phyloP scores from a whole-genome alignment of 2,329 filamentous ascomycete species.

The Diaporthe ilicicola region DNA sequence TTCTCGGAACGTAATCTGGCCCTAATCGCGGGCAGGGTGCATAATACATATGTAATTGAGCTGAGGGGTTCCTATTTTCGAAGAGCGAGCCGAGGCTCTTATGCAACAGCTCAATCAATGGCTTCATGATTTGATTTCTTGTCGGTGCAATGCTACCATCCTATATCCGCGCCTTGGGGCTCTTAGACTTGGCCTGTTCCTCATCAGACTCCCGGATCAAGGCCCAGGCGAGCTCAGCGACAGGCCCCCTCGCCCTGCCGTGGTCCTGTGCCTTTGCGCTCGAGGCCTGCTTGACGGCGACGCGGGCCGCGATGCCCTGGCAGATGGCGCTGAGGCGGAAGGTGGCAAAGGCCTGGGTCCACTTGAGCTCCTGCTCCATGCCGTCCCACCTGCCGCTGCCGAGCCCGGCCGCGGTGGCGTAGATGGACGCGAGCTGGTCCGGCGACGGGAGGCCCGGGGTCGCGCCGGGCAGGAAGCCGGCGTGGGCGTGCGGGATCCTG shows the following conservation, averaged over 20 bases:
- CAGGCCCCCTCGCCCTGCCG: constrained; percentile 71
- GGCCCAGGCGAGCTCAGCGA: constrained; percentile 82
- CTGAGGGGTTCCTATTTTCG: not conserved
- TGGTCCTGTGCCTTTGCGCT: constrained; percentile 82
- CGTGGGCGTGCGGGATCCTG: constrained; percentile 35
- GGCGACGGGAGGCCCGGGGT: constrained; percentile 64
- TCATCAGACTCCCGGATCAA: constrained; percentile 62
- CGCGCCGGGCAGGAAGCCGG: constrained; percentile 67
- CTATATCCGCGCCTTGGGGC: not conserved
- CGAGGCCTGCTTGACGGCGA: constrained; percentile 87
- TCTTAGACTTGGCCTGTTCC: constrained; percentile 33
- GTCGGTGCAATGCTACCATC: not conserved
- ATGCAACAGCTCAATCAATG: not conserved
- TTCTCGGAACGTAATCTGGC: too few species aligned
- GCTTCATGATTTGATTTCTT: not conserved
- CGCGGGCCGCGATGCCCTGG: constrained; percentile 92
- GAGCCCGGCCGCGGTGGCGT: constrained; percentile 62
- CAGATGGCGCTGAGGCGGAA: constrained; percentile 70
- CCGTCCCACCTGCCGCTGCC: constrained; percentile 53
- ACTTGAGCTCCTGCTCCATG: constrained; percentile 60
- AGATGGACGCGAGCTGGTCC: constrained; percentile 46
- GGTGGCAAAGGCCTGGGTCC: constrained; percentile 69
- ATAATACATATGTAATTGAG: too few species aligned
- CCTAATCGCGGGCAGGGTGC: not conserved
- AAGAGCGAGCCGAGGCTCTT: not conserved